These are phyloP conservation scores for Trichomonascus vanleenenianus DNA, from an alignment of 805 yeast species.

Conservation along the genomic window DNA sequence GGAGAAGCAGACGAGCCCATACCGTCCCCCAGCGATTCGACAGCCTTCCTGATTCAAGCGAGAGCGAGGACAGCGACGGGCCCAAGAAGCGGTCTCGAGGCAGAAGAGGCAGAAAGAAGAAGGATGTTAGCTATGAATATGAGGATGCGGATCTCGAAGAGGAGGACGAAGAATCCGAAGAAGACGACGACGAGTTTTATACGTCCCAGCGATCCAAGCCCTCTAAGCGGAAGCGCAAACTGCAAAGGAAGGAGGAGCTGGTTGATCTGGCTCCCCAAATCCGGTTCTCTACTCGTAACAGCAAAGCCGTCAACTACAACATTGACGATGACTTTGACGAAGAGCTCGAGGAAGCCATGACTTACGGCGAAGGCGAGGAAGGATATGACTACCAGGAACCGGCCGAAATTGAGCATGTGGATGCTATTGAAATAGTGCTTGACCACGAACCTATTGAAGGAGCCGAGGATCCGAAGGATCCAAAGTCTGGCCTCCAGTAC, in stretches of 20 bases:
- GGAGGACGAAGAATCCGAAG: no score
- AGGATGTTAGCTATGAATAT: slow-evolving; percentile 22
- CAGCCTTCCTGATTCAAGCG: slow-evolving; percentile 16
- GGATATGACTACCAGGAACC: slow-evolving; percentile 12
- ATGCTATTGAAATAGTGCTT: slow-evolving; percentile 43
- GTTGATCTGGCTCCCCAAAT: slow-evolving; percentile 21
- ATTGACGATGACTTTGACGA: slow-evolving; percentile 57
- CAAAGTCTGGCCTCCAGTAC: slow-evolving; percentile 19
- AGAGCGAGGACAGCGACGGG: slow-evolving; percentile 7
- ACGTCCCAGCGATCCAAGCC: slow-evolving; percentile 12
- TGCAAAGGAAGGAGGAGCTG: slow-evolving; percentile 13
- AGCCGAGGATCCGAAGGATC: slow-evolving; percentile 24
- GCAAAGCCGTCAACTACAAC: slow-evolving; percentile 63
- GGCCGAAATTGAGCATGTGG: slow-evolving; percentile 31
- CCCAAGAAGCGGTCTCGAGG: neutral
- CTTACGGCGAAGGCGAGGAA: slow-evolving; percentile 22
- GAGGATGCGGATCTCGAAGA: slow-evolving; percentile 25
- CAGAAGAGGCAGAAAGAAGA: slow-evolving; percentile 19
- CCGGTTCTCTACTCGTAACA: slow-evolving; percentile 73
- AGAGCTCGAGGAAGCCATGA: slow-evolving; percentile 36
- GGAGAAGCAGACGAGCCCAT: slow-evolving; percentile 33
- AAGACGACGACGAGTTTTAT: slow-evolving; percentile 12
- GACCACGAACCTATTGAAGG: slow-evolving; percentile 44
- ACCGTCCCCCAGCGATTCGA: slow-evolving; percentile 24
- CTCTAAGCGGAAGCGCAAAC: slow-evolving; percentile 4